Evolutionary conservation across 768 basidiomycete genomes (phyloP).

Genomic region (Leccinum barrowsii): DNA sequence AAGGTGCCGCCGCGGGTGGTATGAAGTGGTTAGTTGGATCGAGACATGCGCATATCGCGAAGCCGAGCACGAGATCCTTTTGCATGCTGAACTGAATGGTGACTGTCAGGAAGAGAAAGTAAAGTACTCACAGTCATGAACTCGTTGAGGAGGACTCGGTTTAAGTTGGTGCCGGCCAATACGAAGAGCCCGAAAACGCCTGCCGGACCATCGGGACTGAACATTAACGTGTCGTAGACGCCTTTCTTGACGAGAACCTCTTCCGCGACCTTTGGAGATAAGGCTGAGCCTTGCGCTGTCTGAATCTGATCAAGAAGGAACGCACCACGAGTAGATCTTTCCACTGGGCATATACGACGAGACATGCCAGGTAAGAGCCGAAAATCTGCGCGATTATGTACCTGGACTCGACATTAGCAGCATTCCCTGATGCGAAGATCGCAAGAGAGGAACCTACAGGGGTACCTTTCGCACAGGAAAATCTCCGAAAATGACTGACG

Average conservation of each 20-base stretch:
- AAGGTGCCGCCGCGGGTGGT: constrained; percentile 50
- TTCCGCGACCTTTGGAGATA: constrained; percentile 26
- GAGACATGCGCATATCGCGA: constrained; percentile 22
- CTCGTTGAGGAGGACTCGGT: constrained; percentile 37
- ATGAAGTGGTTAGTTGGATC: constrained; percentile 57
- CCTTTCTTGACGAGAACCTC: constrained; percentile 27
- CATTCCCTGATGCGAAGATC: constrained; percentile 5
- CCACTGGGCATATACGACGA: constrained; percentile 62
- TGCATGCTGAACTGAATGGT: neutral
- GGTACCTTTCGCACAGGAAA: constrained; percentile 52
- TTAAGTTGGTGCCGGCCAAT: constrained; percentile 29
- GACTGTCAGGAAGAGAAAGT: neutral
- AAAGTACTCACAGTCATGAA: constrained; percentile 32
- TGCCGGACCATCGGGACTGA: constrained; percentile 33
- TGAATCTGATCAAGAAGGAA: constrained; percentile 41
- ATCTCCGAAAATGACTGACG: constrained; percentile 47
- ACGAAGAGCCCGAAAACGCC: constrained; percentile 40
- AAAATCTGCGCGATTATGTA: constrained; percentile 65
- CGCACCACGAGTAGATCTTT: constrained; percentile 45
- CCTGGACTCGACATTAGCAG: constrained; percentile 34
- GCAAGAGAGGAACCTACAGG: constrained; percentile 36
- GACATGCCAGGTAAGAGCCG: constrained; percentile 60
- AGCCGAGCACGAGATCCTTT: constrained; percentile 20
- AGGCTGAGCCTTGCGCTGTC: neutral
- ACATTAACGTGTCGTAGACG: constrained; percentile 31